These are phyloP conservation scores for Mycosarcoma mackinlayi DNA, from an alignment of 1,284 basidiomycete genomes.

Conservation along the genomic window DNA sequence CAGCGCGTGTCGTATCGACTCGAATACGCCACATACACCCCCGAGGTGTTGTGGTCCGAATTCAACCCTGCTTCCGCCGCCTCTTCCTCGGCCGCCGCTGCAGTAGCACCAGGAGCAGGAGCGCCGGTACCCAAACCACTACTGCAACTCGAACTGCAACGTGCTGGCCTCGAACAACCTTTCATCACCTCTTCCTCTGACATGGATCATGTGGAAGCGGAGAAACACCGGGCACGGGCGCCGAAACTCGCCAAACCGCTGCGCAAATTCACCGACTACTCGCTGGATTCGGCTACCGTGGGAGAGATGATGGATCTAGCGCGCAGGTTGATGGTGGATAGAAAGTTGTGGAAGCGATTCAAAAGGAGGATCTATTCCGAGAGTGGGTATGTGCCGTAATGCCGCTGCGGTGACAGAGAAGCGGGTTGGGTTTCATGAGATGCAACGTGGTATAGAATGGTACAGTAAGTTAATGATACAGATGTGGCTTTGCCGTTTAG, in stretches of 20 bases:
- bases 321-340: constrained; percentile 74
- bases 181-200: constrained; percentile 1
- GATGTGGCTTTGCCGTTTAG: background rate
- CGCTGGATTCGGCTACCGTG: constrained; percentile 81
- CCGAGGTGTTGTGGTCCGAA: constrained; percentile 57
- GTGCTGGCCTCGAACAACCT: constrained; percentile 69
- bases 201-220: background rate
- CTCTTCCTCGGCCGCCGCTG: too few relatives aligned
- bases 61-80: constrained; percentile 12
- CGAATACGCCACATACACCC: constrained; percentile 63
- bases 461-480: too few relatives aligned
- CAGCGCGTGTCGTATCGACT: constrained; percentile 50
- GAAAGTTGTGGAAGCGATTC: constrained; percentile 77
- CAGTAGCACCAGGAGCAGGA: too few relatives aligned
- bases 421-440: too few relatives aligned
- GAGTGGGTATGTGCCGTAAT: constrained; percentile 18
- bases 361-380: constrained; percentile 75
- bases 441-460: background rate
- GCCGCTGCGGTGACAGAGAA: too few relatives aligned
- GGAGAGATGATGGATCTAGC: constrained; percentile 80
- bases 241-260: constrained; percentile 48
- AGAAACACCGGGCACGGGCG: constrained; percentile 3
- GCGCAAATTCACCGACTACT: constrained; percentile 77
- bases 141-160: constrained; percentile 73
- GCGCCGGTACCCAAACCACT: constrained; percentile 72